Conservation (phyloP, 495 filamentous ascomycete genomes). For the Rostrohypoxylon terebratum region DNA sequence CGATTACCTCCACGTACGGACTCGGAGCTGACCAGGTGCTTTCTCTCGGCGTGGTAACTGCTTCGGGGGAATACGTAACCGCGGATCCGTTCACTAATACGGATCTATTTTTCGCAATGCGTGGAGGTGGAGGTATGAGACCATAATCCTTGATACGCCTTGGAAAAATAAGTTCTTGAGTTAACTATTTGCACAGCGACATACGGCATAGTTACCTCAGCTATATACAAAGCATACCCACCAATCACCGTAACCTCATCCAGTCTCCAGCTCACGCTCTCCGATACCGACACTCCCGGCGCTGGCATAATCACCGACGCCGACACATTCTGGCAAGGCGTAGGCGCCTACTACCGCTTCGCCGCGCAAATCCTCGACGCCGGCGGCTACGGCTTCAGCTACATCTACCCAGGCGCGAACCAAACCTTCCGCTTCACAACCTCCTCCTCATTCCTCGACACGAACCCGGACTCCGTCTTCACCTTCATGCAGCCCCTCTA, state of each 20-base stretch:
- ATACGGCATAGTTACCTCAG: constrained; percentile 67
- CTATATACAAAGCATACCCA: constrained; percentile 59
- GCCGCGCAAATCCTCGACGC: constrained; percentile 54
- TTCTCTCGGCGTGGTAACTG: constrained; percentile 65
- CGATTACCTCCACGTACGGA: constrained; percentile 63
- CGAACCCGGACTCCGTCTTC: constrained; percentile 30
- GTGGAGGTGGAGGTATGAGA: constrained; percentile 60
- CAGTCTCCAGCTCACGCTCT: constrained; percentile 39
- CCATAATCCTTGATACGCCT: neutral
- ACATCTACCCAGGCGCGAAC: constrained; percentile 47
- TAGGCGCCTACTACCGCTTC: constrained; percentile 57
- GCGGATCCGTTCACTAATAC: constrained; percentile 61
- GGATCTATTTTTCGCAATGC: constrained; percentile 70
- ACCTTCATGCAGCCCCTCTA: constrained; percentile 53
- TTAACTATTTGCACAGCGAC: constrained; percentile 54
- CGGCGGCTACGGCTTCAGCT: constrained; percentile 60
- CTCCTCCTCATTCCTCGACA: constrained; percentile 44
- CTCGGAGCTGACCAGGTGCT: constrained; percentile 67
- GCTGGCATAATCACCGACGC: constrained; percentile 48
- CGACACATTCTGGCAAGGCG: constrained; percentile 63
- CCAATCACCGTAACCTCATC: constrained; percentile 47
- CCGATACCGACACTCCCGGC: constrained; percentile 47
- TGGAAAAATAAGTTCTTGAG: neutral
- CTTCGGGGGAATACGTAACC: constrained; percentile 63
- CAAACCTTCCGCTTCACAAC: constrained; percentile 49